phyloP scores from a whole-genome alignment of 2,329 filamentous ascomycete species.

The Tympanopsis confertula region DNA sequence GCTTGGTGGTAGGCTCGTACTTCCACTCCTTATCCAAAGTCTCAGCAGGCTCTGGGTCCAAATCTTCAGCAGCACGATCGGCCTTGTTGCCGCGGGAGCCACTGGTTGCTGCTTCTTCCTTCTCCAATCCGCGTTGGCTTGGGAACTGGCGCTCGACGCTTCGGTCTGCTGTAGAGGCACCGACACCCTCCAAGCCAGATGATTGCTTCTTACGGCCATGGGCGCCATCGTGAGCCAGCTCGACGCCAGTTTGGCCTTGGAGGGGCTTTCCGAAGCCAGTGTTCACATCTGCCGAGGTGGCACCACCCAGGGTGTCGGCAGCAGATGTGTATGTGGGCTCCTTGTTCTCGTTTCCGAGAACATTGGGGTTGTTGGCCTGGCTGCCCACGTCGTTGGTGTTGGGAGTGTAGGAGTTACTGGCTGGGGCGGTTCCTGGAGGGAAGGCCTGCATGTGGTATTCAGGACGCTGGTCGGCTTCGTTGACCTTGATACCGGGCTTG shows the following conservation, averaged over 20 bases:
- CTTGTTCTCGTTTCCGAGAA: conserved; percentile 25
- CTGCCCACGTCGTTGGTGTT: conserved; percentile 25
- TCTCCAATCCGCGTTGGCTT: conserved; percentile 15
- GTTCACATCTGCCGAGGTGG: conserved; percentile 40
- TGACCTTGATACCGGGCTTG: background rate
- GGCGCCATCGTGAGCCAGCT: conserved; percentile 32
- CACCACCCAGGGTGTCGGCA: conserved; percentile 31
- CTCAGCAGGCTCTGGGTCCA: background rate
- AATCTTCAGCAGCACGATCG: background rate
- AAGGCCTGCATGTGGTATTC: background rate
- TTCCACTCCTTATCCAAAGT: background rate
- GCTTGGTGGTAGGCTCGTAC: background rate
- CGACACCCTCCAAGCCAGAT: conserved; percentile 12
- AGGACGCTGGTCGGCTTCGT: background rate
- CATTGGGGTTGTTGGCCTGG: conserved; percentile 23
- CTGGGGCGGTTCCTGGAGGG: background rate
- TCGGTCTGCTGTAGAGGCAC: background rate
- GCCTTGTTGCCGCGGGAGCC: background rate
- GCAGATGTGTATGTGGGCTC: conserved; percentile 26
- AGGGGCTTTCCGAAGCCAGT: conserved; percentile 37
- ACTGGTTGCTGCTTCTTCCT: conserved; percentile 8
- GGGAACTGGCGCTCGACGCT: conserved; percentile 8
- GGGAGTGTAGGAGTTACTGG: conserved; percentile 28
- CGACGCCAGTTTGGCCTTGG: conserved; percentile 31
- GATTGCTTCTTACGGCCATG: conserved; percentile 25